Evolutionary conservation across 2,329 filamentous ascomycete genomes (phyloP), one percentile per base, ranked within the genome.

Genomic region (Anisogramma anomala): DNA sequence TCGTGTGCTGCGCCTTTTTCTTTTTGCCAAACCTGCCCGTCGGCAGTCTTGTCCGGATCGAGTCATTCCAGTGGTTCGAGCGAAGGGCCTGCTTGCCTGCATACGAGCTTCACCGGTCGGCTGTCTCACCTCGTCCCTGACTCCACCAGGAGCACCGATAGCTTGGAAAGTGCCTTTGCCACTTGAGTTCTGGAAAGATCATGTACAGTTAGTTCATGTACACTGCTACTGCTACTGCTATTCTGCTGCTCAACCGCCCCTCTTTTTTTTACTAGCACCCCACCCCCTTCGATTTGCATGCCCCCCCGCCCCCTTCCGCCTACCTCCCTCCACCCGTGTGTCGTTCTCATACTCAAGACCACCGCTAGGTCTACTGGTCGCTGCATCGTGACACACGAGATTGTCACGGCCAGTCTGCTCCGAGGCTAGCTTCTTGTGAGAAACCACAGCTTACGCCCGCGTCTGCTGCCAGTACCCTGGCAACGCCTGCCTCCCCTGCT

Each of bases 361-460:
- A 44, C 22, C 37, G 37, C 39, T 39, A 27, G 23, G 18, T 37
- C 37, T 20, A 23, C 31, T 25, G 20, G 28, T 17, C 33, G 25
- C 41, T 44, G 37, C 26, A 34, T n/a, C 17, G 39, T 28, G 28
- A 18, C 41, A 44, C 41, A 32, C 33, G 44, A 41, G 41, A n/a
- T 27, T 31, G 33, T 33, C 23, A 40, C 27, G 31, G 37, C 28
- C 26, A 44, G 23, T 33, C 23, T 39, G 27, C 18, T 28, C 36
- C 34, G 14, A 35, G 44, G 36, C 38, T 35, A 34, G 34, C 33
- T 38, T 38, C 22, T 15, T 36, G 41, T 40, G 36, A 43, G 37
- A 36, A 30, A 43, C 34, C 26, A 33, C 30, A 42, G 39, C 25
- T n/a, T 35, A 34, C 23, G 40, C 30, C 34, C 38, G 32, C 14